Percentiles rank a stretch among this genome's conserved stretches.
phyloP scores from a whole-genome alignment of 495 filamentous ascomycete species.

The Lophium mytilinum region DNA sequence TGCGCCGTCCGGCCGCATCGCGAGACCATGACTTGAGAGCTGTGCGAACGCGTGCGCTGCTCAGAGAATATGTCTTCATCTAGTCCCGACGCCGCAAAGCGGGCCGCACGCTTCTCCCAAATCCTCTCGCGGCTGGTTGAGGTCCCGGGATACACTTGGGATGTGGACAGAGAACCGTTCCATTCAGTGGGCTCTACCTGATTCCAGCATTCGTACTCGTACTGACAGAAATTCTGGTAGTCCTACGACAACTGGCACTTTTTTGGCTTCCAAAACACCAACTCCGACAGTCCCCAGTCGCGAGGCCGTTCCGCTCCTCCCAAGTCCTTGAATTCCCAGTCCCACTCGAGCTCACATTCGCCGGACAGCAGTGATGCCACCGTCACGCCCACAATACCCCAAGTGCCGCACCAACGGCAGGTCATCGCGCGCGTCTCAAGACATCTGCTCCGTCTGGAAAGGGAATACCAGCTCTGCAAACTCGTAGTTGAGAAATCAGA shows the following conservation, averaged over 20 bases:
- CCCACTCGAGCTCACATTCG: conserved; percentile 2
- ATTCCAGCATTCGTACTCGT: not conserved
- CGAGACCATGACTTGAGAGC: not conserved
- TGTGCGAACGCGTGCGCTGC: not conserved
- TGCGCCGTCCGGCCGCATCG: not conserved
- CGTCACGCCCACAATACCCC: not conserved
- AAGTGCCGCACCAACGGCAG: conserved; percentile 17
- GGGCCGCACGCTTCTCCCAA: conserved; percentile 9
- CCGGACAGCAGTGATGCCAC: conserved; percentile 23
- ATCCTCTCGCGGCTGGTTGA: conserved; percentile 21
- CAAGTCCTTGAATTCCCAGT: conserved; percentile 1
- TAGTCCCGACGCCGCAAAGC: not conserved
- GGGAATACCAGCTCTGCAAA: conserved; percentile 72
- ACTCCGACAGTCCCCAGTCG: conserved; percentile 15
- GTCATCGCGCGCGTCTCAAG: conserved; percentile 73
- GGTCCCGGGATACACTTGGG: conserved; percentile 24
- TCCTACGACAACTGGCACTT: conserved; percentile 38
- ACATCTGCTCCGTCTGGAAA: conserved; percentile 71
- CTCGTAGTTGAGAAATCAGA: conserved; percentile 62
- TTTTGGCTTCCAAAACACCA: conserved; percentile 24
- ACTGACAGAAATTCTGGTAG: conserved; percentile 2
- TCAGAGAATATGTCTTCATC: conserved; percentile 7
- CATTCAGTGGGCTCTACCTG: conserved; percentile 15
- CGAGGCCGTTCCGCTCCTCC: conserved; percentile 1
- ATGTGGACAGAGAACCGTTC: conserved; percentile 20